These are phyloP conservation scores for Piper longum DNA, from an alignment of 164 flowering plant species.

Conservation along the genomic window DNA sequence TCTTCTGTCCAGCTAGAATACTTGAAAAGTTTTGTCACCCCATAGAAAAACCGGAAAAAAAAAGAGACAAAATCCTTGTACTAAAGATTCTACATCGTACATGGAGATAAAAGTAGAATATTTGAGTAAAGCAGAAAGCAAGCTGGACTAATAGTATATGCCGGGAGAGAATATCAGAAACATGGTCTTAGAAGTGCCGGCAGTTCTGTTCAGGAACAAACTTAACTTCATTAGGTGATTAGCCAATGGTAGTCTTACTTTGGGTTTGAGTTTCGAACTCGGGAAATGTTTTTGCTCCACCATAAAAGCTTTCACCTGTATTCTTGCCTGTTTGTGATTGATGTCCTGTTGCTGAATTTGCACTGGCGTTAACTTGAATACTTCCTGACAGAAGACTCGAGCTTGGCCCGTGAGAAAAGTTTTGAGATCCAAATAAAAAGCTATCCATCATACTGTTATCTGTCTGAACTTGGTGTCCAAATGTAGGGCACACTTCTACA, in stretches of 20 bases:
- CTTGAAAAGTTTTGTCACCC: too few relatives aligned
- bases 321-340: neutral
- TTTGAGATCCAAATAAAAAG: neutral
- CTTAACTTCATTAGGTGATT: too few relatives aligned
- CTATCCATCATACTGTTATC: neutral
- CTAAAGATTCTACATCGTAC: too few relatives aligned
- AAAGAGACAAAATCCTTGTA: too few relatives aligned
- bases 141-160: too few relatives aligned
- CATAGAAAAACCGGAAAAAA: too few relatives aligned
- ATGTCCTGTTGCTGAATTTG: neutral
- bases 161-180: too few relatives aligned
- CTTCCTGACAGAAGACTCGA: neutral
- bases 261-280: neutral
- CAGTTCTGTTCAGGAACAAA: too few relatives aligned
- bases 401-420: neutral
- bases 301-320: neutral
- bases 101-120: too few relatives aligned
- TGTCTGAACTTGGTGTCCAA: neutral
- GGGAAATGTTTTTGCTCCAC: neutral
- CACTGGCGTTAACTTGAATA: neutral
- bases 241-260: neutral
- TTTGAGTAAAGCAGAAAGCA: too few relatives aligned
- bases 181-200: too few relatives aligned
- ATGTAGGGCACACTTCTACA: neutral
- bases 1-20: too few relatives aligned